Percentiles rank a stretch among this genome's conserved stretches.
Conservation (phyloP, 2,329 filamentous ascomycete species). For the Sphaceloma murrayae region DNA sequence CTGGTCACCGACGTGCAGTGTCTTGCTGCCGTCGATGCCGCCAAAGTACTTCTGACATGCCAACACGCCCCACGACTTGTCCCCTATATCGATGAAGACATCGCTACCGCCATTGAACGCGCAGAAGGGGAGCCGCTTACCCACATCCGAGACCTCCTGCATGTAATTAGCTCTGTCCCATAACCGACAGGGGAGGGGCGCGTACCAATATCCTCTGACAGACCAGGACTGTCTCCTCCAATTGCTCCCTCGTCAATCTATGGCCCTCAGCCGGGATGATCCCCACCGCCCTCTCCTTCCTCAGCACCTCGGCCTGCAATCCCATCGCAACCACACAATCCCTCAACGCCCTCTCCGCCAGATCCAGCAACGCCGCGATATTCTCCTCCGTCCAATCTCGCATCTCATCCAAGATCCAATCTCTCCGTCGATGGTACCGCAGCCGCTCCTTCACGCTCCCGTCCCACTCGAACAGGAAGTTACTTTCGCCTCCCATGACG, state of each 20-base stretch:
- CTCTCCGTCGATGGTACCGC: constrained; percentile 50
- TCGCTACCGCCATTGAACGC: constrained; percentile 97
- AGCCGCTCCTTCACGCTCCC: constrained; percentile 56
- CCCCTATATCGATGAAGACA: constrained; percentile 96
- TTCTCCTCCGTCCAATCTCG: constrained; percentile 63
- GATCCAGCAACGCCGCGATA: constrained; percentile 72
- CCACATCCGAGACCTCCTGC: constrained; percentile 62
- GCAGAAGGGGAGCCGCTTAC: constrained; percentile 71
- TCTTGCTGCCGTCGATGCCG: constrained; percentile 62
- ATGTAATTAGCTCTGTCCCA: constrained; percentile 3
- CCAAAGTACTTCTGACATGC: constrained; percentile 89
- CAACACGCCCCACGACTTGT: constrained; percentile 91
- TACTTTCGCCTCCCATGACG: constrained; percentile 91
- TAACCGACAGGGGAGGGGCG: neutral
- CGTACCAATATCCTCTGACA: constrained; percentile 71
- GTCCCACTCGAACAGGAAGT: constrained; percentile 82
- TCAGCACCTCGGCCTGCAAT: constrained; percentile 67
- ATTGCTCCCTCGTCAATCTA: constrained; percentile 65
- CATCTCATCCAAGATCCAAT: constrained; percentile 75
- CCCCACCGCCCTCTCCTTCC: constrained; percentile 65
- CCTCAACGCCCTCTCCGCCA: constrained; percentile 73
- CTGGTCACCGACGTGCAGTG: constrained; percentile 89
- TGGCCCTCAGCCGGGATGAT: constrained; percentile 34
- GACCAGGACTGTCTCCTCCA: constrained; percentile 92
- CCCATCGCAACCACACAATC: constrained; percentile 73